Evolutionary conservation across 768 basidiomycete genomes (phyloP).

Genomic region (Suillus sp.): DNA sequence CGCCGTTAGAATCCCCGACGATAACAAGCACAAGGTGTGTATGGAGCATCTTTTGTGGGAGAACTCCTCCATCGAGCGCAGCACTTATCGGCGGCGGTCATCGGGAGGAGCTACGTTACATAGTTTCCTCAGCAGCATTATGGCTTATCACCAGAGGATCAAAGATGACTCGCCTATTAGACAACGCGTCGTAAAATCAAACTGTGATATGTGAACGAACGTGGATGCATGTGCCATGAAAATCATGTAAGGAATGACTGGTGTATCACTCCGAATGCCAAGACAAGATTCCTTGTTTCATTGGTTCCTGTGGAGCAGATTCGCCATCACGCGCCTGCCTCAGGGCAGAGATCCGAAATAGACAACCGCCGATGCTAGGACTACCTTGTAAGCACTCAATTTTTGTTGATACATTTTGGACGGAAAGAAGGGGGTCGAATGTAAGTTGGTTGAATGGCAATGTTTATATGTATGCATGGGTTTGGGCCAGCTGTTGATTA

Average conservation of each 20-base stretch:
- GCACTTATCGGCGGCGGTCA: not conserved
- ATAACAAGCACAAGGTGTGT: not conserved
- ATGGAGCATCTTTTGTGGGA: not conserved
- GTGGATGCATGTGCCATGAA: not conserved
- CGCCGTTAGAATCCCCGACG: not conserved
- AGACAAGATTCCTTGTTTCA: not conserved
- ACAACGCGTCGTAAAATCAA: not conserved
- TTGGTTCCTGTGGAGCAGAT: not conserved
- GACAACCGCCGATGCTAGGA: not conserved
- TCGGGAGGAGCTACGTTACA: not conserved
- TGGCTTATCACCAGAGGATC: not conserved
- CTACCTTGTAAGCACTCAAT: not conserved
- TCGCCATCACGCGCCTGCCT: not conserved
- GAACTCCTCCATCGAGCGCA: not conserved
- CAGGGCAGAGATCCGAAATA: not conserved
- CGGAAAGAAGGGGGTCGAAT: not conserved
- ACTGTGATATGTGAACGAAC: not conserved
- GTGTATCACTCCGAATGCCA: not conserved
- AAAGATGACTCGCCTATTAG: not conserved
- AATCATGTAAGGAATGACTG: not conserved
- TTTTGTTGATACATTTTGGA: not conserved
- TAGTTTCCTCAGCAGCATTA: not conserved
- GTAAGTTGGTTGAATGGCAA: no score
- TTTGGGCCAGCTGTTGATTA: slow-evolving; percentile 1
- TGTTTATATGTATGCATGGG: not conserved